Evolutionary conservation across 2,329 filamentous ascomycete genomes (phyloP).

Genomic region (Fusarium sp.): DNA sequence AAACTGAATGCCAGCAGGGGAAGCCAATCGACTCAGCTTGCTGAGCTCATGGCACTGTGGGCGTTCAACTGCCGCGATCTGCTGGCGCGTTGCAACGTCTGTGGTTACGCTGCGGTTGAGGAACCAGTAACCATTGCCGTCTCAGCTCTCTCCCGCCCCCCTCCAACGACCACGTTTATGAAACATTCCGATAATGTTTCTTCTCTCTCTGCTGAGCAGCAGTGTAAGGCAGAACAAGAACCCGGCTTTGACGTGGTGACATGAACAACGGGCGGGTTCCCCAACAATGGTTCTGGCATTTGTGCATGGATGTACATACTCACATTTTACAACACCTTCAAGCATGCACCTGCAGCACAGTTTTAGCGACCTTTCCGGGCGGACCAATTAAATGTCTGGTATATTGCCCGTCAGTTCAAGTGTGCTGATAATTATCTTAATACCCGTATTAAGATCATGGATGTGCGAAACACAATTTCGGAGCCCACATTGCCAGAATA

Average conservation of each 20-base stretch:
- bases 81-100: slow-evolving; percentile 43
- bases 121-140: slow-evolving; percentile 32
- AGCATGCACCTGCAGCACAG: slow-evolving; percentile 47
- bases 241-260: slow-evolving; percentile 27
- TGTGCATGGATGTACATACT: slow-evolving; percentile 36
- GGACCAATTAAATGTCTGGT: slow-evolving; percentile 36
- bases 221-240: background rate
- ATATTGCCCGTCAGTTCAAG: slow-evolving; percentile 18
- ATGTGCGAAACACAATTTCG: slow-evolving; percentile 49
- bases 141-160: slow-evolving; percentile 20
- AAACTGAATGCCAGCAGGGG: slow-evolving; percentile 38
- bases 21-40: slow-evolving; percentile 40
- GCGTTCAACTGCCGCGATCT: slow-evolving; percentile 48
- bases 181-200: slow-evolving; percentile 29
- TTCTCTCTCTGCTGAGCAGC: background rate
- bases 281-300: slow-evolving; percentile 35
- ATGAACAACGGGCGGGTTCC: slow-evolving; percentile 28
- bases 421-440: slow-evolving; percentile 47
- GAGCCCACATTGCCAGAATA: slow-evolving; percentile 42
- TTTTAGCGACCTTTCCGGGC: slow-evolving; percentile 42
- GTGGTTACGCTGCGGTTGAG: slow-evolving; percentile 41
- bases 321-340: slow-evolving; percentile 37
- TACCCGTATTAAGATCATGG: slow-evolving; percentile 44
- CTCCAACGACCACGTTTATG: slow-evolving; percentile 18
- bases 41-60: slow-evolving; percentile 41